phyloP scores from a whole-genome alignment of 1,139 yeast species.

The Suhomyces maxii region DNA sequence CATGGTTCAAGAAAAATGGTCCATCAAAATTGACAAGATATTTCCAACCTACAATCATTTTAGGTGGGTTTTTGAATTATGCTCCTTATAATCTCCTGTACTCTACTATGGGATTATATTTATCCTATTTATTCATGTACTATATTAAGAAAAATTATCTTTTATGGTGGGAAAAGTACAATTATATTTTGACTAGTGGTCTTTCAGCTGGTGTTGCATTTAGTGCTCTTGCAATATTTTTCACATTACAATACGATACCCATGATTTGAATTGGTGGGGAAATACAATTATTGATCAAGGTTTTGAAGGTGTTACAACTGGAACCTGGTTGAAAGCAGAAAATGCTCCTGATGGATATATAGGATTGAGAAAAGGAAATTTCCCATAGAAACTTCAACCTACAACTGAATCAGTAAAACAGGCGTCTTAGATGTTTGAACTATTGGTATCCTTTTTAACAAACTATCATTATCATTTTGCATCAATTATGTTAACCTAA shows the following conservation, averaged over 20 bases:
- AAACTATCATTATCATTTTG: neutral
- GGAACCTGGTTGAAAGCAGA: constrained; percentile 34
- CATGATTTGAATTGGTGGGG: constrained; percentile 59
- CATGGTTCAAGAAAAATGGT: constrained; percentile 36
- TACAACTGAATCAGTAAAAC: neutral
- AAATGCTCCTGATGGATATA: constrained; percentile 45
- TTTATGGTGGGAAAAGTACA: constrained; percentile 66
- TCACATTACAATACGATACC: constrained; percentile 50
- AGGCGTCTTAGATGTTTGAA: neutral
- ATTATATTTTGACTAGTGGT: constrained; percentile 56
- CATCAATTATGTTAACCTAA: neutral
- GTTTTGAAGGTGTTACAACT: constrained; percentile 41
- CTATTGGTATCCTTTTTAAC: neutral
- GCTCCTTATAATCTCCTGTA: constrained; percentile 61
- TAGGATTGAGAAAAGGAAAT: constrained; percentile 41
- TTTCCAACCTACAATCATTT: constrained; percentile 49
- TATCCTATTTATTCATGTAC: constrained; percentile 53
- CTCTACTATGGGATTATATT: constrained; percentile 50
- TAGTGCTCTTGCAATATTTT: constrained; percentile 53
- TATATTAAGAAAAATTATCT: constrained; percentile 48
- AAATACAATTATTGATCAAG: constrained; percentile 42
- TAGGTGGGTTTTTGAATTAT: constrained; percentile 47
- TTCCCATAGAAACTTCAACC: constrained; percentile 28
- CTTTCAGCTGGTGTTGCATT: constrained; percentile 62
- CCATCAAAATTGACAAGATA: constrained; percentile 31